phyloP scores from a whole-genome alignment of 2,329 filamentous ascomycete genomes.

The Alternaria viburni region DNA sequence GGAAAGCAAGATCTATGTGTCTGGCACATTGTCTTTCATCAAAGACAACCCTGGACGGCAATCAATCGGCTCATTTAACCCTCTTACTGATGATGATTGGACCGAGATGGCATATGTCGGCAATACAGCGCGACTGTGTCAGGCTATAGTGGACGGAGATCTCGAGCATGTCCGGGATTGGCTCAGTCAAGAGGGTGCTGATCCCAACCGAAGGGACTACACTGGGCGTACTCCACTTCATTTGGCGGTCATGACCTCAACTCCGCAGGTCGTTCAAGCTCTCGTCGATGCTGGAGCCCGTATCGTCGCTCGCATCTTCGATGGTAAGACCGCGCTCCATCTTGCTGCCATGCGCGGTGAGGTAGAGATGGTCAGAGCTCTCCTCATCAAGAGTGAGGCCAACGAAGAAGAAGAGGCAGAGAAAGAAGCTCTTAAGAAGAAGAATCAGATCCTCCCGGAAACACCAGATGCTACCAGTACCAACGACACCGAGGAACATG shows the following conservation, averaged over 20 bases:
- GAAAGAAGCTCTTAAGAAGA: constrained; percentile 54
- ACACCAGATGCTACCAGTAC: background rate
- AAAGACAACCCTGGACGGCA: constrained; percentile 84
- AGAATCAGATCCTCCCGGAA: background rate
- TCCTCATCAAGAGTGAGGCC: constrained; percentile 74
- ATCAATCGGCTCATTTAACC: constrained; percentile 75
- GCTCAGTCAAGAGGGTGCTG: constrained; percentile 69
- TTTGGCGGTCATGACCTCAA: constrained; percentile 72
- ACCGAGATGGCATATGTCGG: constrained; percentile 91
- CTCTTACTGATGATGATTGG: constrained; percentile 82
- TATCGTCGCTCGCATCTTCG: constrained; percentile 75
- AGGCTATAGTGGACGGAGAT: constrained; percentile 79
- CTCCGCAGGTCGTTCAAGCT: constrained; percentile 71
- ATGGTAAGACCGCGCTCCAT: constrained; percentile 83
- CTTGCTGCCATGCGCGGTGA: constrained; percentile 75
- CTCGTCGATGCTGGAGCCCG: constrained; percentile 76
- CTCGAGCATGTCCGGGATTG: constrained; percentile 73
- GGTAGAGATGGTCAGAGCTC: constrained; percentile 70
- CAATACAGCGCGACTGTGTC: constrained; percentile 76
- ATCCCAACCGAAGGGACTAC: constrained; percentile 69
- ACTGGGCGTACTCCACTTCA: constrained; percentile 77
- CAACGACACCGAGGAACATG: constrained; percentile 3
- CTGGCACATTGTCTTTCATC: constrained; percentile 74
- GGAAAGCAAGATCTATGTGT: constrained; percentile 78
- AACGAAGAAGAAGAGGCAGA: constrained; percentile 74